Conservation (phyloP, 345 rosid species). For the Boechera stricta region DNA sequence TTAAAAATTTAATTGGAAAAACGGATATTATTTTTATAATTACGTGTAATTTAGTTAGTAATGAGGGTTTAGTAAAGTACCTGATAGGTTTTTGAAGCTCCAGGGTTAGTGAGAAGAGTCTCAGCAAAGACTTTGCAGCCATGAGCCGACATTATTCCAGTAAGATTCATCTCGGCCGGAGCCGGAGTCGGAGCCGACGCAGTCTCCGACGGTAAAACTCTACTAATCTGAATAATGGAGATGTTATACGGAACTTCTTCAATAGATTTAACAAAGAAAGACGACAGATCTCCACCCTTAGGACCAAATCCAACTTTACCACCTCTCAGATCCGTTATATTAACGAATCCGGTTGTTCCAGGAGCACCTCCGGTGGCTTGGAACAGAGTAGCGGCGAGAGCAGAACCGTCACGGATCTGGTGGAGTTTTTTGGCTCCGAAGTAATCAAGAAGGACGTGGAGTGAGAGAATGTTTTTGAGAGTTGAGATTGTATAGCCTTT, state of each 20-base stretch:
- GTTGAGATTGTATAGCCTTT: conserved; percentile 67
- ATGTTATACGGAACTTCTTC: conserved; percentile 89
- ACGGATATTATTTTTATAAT: neutral
- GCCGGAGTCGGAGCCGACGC: conserved; percentile 90
- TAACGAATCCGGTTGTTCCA: conserved; percentile 84
- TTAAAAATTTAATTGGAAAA: too few species aligned
- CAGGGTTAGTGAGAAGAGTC: conserved; percentile 61
- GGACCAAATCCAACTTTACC: conserved; percentile 90
- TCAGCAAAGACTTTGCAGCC: conserved; percentile 93
- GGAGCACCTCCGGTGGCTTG: conserved; percentile 92
- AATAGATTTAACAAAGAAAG: conserved; percentile 67
- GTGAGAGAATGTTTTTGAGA: conserved; percentile 84
- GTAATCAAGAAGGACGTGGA: conserved; percentile 93
- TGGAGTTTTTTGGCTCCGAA: conserved; percentile 90
- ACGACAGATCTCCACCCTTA: conserved; percentile 59
- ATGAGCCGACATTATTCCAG: conserved; percentile 83
- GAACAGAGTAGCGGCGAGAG: conserved; percentile 89
- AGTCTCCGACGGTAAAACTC: conserved; percentile 63
- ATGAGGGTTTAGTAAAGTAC: conserved; percentile 47
- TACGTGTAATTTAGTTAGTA: neutral
- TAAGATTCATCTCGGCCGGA: conserved; percentile 70
- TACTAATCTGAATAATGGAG: conserved; percentile 89
- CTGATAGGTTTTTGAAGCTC: conserved; percentile 69
- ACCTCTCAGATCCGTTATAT: conserved; percentile 79
- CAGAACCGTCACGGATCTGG: conserved; percentile 84